Evolutionary conservation across 1,139 yeast genomes (phyloP), one percentile per base, ranked within the genome.

Genomic region (Suhomyces taliae): DNA sequence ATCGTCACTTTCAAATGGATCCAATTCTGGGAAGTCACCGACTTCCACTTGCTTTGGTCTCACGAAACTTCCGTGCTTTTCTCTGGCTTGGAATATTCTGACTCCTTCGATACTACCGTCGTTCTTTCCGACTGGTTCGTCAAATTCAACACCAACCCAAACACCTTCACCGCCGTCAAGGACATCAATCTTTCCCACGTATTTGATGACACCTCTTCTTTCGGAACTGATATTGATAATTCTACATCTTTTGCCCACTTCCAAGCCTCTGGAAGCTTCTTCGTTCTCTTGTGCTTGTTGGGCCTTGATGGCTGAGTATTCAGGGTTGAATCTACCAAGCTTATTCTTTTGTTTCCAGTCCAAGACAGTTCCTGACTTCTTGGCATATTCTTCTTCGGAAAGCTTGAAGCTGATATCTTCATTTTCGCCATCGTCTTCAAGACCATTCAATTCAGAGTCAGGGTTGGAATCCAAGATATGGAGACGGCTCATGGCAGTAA

Each of bases 291-390:
- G 48, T 3, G 56, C 51, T 27, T 60, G 56, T 31, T 62, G 59
- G 32, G 65, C 59, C 44, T 59, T 56, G 31, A 67, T 65, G 8
- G 53, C 54, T n/a, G 64, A 62, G 45, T 62, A 79, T 8, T 67
- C 64, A 0, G 91, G 88, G 53, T 85, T 80, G 60, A 85, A 90
- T 43, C 93, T 70, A 0, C 97, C 97, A 27, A 89, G 67, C 48
- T 79, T 67, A 53, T 87, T 76, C 37, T 74, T 68, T 50, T 76
- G 75, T 65, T 90, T 90, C 96, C 96, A 91, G 44, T 76, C 76
- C 50, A 86, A 74, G 3, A 89, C 95, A 0, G 93, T 76, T 47
- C 85, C 81, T 4, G 66, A 48, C 46, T 87, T 71, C 45, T 72
- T 70, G 36, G 78, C 83, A 62, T 91, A 91, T 39, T 84, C 90